Base-by-base conservation (phyloP, 2,329 filamentous ascomycete species). In the Hypocreales sp. region DNA sequence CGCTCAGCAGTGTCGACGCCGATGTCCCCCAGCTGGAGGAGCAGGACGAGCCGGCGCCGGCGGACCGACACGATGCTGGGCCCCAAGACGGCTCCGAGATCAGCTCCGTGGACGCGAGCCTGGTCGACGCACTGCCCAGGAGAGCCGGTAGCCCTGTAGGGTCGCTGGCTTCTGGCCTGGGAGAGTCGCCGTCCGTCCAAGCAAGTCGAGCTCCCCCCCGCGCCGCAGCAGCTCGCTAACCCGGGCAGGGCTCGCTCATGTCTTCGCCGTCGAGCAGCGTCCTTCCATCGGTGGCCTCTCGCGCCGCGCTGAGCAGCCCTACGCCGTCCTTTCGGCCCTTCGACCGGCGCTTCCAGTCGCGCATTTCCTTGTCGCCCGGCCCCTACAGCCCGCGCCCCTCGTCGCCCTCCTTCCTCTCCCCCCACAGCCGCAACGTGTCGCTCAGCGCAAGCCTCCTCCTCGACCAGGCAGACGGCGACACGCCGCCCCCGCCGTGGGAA, bases 301-400 rank as follows among this genome's bases (percentile, higher is more conserved):
- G 78, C 31, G 65, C 72, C 13, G 65, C 72, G 34, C 53, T 79
- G 21, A 57, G 56, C 37, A 83, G 78, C 40, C 76, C 82, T 10
- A 81, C 79, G 11, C 80, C 80, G 13, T 84, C 82, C 11, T 79
- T 94, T 42, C 74, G 87, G 44, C 87, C 90, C 5, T 98, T 98
- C 50, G 90, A 98, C 48, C 74, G 83, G 36, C 75, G 90, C 30
- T 98, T 98, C 53, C 84, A 92, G 47, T 87, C 87, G 11, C 76
- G 86, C 25, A 71, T 94, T 36, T 61, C 65, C 32, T 71, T 77
- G 10, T 57, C 58, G 9, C 58, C 58, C 25, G 45, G 52, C 18
- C 48, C 65, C 15, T 46, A 50, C 26, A 72, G 72, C 15, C 74
- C 79, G 18, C 70, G 86, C 31, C 65, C 79, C 6, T 64, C 67